These are phyloP conservation scores for Globisporangium paroecandrum DNA, from an alignment of 352 stramenopile genomes.

Conservation along the genomic window DNA sequence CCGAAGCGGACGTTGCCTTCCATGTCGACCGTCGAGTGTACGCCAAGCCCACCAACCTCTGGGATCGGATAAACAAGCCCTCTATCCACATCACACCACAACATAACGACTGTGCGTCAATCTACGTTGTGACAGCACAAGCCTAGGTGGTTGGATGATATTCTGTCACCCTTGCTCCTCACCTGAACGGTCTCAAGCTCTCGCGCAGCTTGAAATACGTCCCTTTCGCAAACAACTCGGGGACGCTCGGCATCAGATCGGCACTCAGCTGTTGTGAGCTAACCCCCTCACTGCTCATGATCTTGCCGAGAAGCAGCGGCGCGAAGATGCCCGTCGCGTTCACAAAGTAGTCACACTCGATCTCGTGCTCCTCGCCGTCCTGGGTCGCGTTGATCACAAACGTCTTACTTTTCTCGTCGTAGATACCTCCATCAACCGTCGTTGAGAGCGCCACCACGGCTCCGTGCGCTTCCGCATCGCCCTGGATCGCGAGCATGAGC, in stretches of 20 bases:
- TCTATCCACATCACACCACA: constrained; percentile 19
- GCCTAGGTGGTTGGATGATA: background rate
- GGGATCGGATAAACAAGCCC: constrained; percentile 96
- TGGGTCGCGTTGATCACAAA: constrained; percentile 40
- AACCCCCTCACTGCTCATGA: constrained; percentile 1
- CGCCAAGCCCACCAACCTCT: constrained; percentile 91
- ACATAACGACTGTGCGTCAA: background rate
- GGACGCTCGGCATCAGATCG: constrained; percentile 27
- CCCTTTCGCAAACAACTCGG: constrained; percentile 90
- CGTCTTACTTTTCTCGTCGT: constrained; percentile 24
- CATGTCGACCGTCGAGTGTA: constrained; percentile 95
- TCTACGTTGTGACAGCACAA: background rate
- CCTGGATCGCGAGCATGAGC: constrained; percentile 89
- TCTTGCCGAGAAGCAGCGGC: constrained; percentile 34
- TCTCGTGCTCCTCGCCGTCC: constrained; percentile 44
- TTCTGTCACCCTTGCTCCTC: background rate
- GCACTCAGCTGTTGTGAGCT: background rate
- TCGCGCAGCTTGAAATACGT: constrained; percentile 92
- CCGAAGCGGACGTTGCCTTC: constrained; percentile 93
- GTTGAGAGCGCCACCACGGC: constrained; percentile 76
- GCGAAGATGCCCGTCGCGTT: constrained; percentile 91
- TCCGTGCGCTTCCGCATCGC: constrained; percentile 88
- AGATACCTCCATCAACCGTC: constrained; percentile 44
- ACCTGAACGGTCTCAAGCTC: constrained; percentile 60
- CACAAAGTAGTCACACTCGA: constrained; percentile 90